Base-by-base conservation (phyloP, 805 yeast genomes). In the Yarrowia alimentaria region DNA sequence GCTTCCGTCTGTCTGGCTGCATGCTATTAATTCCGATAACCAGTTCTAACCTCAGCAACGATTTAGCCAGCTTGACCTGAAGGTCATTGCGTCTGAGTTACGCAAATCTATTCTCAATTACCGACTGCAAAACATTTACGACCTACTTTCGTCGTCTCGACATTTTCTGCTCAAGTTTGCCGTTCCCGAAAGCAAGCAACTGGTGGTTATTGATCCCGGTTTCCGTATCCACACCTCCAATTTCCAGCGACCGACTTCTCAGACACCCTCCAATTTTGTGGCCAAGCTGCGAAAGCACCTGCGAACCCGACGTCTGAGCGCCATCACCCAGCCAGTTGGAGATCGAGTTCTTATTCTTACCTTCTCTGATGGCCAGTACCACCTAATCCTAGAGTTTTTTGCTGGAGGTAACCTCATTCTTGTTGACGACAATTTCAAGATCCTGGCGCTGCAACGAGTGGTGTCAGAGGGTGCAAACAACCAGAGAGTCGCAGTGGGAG, bases 371-470 rank as follows among this genome's bases (percentile, higher is more conserved):
- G 96, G 96, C 2, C 80, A 69, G 61, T 67, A 62, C 57, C 83
- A 85, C 58, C 68, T 91, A 56, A 95, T 87, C 0, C 66, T 91
- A 49, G 99, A 91, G 65, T 91, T 91, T 61, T 91, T 90, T 69
- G 85, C 96, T 62, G 96, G 96, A 3, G 99, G 99, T 20, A 91
- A 91, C 62, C 78, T 91, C 51, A 70, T 91, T 14, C 71, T 91
- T 16, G 71, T 91, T 55, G 94, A 91, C 64, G 74, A 78, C 21
- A 75, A 81, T 16, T 65, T 72, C 54, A 80, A 77, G 58, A 88
- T 90, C 45, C 58, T 89, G 60, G 72, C 91, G 0, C 68, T 89
- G 21, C 90, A 85, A 62, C 78, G 97, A 66, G 69, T 83, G 17
- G 96, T 88, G 8, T 78, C 78, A 25, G 94, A 85, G 50, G 78